Conservation (phyloP, 306 rosid genomes). For the Sicyos baderoa region DNA sequence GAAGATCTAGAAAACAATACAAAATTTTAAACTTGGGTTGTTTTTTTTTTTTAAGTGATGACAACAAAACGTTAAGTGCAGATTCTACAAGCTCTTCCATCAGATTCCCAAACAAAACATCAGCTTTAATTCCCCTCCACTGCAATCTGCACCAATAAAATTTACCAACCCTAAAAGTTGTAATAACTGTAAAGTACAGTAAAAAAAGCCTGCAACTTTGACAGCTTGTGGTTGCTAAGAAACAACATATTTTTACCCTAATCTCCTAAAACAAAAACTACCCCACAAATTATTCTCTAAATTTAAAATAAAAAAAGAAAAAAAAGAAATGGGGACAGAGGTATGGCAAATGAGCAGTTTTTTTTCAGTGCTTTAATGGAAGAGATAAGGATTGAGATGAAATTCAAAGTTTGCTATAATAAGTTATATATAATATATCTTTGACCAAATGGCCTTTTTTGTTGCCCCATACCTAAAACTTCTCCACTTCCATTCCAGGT, state of each 20-base stretch:
- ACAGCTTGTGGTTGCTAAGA: slow-evolving; percentile 11
- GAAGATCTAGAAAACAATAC: not conserved
- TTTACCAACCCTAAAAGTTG: slow-evolving; percentile 7
- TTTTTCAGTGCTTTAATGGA: slow-evolving; percentile 15
- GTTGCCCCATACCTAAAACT: slow-evolving; percentile 16
- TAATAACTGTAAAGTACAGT: not conserved
- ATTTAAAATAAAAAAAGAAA: not conserved
- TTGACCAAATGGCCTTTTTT: slow-evolving; percentile 8
- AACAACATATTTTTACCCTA: not conserved
- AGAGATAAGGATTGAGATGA: slow-evolving; percentile 19
- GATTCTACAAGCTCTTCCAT: not conserved
- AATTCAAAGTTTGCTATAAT: slow-evolving; percentile 1
- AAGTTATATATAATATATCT: not conserved
- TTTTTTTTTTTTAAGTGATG: not conserved
- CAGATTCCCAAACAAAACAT: slow-evolving; percentile 1
- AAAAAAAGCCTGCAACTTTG: not conserved
- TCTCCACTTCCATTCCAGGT: not conserved
- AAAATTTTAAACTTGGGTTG: not conserved
- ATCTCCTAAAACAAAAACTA: slow-evolving; percentile 3
- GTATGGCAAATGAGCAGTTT: slow-evolving; percentile 11
- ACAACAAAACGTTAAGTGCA: slow-evolving; percentile 13
- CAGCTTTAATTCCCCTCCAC: not conserved
- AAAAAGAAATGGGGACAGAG: slow-evolving; percentile 3
- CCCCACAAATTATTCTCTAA: not conserved
- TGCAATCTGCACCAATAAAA: not conserved